Percentiles rank a stretch among this genome's conserved stretches.
phyloP scores from a whole-genome alignment of 495 filamentous ascomycete species.

The Evernia prunastri region DNA sequence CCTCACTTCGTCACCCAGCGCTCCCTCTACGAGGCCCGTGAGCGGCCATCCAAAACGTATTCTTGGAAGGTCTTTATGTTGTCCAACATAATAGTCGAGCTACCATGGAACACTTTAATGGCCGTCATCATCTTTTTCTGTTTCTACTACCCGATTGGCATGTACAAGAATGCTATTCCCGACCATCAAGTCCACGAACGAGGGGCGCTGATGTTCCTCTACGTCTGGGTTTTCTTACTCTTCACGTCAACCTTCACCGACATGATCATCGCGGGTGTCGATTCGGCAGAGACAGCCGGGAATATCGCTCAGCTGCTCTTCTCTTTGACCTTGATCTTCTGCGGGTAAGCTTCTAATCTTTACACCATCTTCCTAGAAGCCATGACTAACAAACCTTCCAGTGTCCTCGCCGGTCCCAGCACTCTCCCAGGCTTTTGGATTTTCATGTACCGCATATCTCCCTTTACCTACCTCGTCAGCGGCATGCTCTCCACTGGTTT shows the following conservation, averaged over 20 bases:
- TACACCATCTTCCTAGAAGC: background rate
- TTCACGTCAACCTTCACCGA: slow-evolving; percentile 49
- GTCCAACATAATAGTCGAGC: slow-evolving; percentile 66
- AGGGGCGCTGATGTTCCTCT: slow-evolving; percentile 59
- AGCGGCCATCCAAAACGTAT: slow-evolving; percentile 79
- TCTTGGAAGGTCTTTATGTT: slow-evolving; percentile 78
- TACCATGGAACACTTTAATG: slow-evolving; percentile 70
- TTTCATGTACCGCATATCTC: slow-evolving; percentile 75
- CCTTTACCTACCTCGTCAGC: slow-evolving; percentile 64
- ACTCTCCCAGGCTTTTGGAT: slow-evolving; percentile 71
- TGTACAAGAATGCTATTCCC: slow-evolving; percentile 60
- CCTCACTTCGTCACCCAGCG: slow-evolving; percentile 74
- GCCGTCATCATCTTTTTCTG: slow-evolving; percentile 61
- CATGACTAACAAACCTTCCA: slow-evolving; percentile 28
- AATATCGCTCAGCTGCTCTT: slow-evolving; percentile 63
- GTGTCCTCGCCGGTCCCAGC: slow-evolving; percentile 60
- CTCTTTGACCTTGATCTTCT: slow-evolving; percentile 63
- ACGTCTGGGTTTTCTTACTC: slow-evolving; percentile 43
- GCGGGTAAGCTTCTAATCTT: slow-evolving; percentile 36
- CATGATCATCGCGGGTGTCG: slow-evolving; percentile 62
- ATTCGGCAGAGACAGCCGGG: slow-evolving; percentile 57
- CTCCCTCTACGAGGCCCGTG: slow-evolving; percentile 74
- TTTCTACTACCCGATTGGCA: slow-evolving; percentile 79
- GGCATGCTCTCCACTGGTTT: slow-evolving; percentile 57
- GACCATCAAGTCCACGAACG: slow-evolving; percentile 52